phyloP scores from a whole-genome alignment of 2,329 filamentous ascomycete species.

The Boeremia exigua region DNA sequence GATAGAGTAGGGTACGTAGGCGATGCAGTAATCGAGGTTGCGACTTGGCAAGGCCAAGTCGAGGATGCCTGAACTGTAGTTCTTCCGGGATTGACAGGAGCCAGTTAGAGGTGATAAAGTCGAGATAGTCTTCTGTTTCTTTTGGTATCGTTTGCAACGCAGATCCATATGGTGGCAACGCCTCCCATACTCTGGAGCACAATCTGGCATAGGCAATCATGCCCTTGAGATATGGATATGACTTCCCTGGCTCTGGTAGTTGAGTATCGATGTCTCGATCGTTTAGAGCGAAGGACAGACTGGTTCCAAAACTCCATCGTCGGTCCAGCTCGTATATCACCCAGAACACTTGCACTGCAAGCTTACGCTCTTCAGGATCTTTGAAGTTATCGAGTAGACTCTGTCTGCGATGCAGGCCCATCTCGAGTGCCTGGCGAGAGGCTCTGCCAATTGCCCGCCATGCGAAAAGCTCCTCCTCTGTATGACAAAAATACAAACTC shows the following conservation, averaged over 20 bases:
- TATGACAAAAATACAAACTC: slow-evolving; percentile 30
- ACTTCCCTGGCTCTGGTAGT: slow-evolving; percentile 25
- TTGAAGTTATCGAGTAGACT: slow-evolving; percentile 27
- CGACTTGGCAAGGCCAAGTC: slow-evolving; percentile 13
- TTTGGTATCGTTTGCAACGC: slow-evolving; percentile 24
- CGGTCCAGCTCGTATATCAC: slow-evolving; percentile 30
- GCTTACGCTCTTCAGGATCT: slow-evolving; percentile 14
- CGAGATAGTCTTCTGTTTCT: slow-evolving; percentile 30
- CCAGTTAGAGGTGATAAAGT: slow-evolving; percentile 31
- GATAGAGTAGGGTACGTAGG: slow-evolving; percentile 22
- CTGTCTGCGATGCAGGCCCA: slow-evolving; percentile 29
- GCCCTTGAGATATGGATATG: slow-evolving; percentile 24
- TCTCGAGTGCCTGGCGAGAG: slow-evolving; percentile 26
- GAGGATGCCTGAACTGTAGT: slow-evolving; percentile 25
- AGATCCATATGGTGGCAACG: slow-evolving; percentile 28
- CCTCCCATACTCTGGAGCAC: slow-evolving; percentile 30
- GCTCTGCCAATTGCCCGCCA: slow-evolving; percentile 30
- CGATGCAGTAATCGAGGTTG: slow-evolving; percentile 25
- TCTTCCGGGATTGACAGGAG: slow-evolving; percentile 23
- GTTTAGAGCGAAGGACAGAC: slow-evolving; percentile 27
- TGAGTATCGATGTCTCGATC: slow-evolving; percentile 29
- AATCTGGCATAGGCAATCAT: slow-evolving; percentile 28
- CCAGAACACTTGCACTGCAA: slow-evolving; percentile 29
- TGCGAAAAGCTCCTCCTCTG: slow-evolving; percentile 26
- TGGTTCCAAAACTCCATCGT: slow-evolving; percentile 31